Evolutionary conservation across 495 filamentous ascomycete species (phyloP).

Genomic region (Penicillium cosmopolitanum): DNA sequence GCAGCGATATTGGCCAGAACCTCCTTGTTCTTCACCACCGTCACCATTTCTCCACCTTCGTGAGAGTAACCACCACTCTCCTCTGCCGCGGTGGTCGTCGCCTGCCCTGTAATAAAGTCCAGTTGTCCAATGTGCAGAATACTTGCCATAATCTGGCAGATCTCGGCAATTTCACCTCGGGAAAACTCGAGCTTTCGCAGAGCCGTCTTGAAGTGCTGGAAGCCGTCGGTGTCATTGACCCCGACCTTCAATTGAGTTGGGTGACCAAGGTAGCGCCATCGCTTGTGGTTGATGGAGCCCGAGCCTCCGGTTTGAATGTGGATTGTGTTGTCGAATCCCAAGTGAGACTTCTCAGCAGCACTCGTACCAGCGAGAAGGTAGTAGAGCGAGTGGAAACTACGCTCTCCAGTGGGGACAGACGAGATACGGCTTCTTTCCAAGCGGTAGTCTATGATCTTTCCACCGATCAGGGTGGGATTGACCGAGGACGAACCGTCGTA

Average conservation of each 20-base stretch:
- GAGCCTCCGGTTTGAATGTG: conserved; percentile 45
- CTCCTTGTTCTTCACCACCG: conserved; percentile 91
- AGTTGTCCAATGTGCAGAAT: conserved; percentile 96
- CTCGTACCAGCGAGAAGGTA: conserved; percentile 94
- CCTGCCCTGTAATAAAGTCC: conserved; percentile 80
- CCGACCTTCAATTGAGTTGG: conserved; percentile 96
- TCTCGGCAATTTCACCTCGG: conserved; percentile 88
- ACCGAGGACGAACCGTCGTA: conserved; percentile 86
- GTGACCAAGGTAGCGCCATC: conserved; percentile 96
- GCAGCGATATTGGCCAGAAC: conserved; percentile 83
- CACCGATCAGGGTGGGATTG: conserved; percentile 83
- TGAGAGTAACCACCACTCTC: conserved; percentile 96
- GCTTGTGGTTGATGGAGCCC: conserved; percentile 62
- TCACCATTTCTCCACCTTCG: conserved; percentile 85
- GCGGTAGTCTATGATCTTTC: conserved; percentile 91
- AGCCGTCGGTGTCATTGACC: conserved; percentile 92
- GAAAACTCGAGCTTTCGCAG: conserved; percentile 93
- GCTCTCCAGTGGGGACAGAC: conserved; percentile 89
- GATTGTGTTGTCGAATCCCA: conserved; percentile 72
- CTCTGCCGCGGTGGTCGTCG: conserved; percentile 76
- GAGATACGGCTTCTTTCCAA: conserved; percentile 89
- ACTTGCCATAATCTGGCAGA: conserved; percentile 89
- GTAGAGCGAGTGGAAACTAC: conserved; percentile 95
- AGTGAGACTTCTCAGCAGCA: conserved; percentile 82
- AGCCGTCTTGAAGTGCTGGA: conserved; percentile 97